Percentiles rank a stretch among this genome's conserved stretches.
Evolutionary conservation across 106 monocot species (phyloP).

Genomic region (Dendrobium catenatum): DNA sequence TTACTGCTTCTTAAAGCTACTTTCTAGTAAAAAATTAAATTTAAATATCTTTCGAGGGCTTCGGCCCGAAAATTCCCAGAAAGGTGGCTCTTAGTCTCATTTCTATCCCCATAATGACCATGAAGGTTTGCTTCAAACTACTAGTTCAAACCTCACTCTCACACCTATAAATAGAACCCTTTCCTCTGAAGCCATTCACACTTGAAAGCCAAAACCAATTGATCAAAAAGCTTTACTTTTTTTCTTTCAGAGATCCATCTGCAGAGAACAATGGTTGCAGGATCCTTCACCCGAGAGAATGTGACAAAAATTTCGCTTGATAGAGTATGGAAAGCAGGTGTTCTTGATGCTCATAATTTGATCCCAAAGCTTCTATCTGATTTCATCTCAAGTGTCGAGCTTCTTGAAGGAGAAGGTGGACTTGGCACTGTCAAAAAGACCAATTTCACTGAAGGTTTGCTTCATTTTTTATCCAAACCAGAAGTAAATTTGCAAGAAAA

Average conservation of each 20-base stretch:
- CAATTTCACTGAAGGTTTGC: constrained; percentile 13
- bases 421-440: constrained; percentile 20
- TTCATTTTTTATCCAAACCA: background rate
- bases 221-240: background rate
- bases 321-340: constrained; percentile 24
- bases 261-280: constrained; percentile 16
- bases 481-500: too few species aligned
- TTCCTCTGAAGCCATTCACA: background rate
- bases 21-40: too few species aligned
- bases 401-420: constrained; percentile 20
- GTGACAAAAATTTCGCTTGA: background rate
- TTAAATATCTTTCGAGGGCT: too few species aligned
- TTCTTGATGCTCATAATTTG: constrained; percentile 14
- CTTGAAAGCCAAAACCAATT: background rate
- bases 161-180: background rate
- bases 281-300: constrained; percentile 9
- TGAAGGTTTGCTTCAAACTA: background rate
- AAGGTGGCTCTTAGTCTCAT: too few species aligned
- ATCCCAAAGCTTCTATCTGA: constrained; percentile 16
- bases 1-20: too few species aligned
- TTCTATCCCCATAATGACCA: too few species aligned
- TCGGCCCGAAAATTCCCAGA: too few species aligned
- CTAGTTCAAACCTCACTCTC: background rate
- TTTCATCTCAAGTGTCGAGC: constrained; percentile 8
- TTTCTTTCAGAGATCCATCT: background rate